Base-by-base conservation (phyloP, 768 basidiomycete genomes). In the Collybiopsis luxurians region DNA sequence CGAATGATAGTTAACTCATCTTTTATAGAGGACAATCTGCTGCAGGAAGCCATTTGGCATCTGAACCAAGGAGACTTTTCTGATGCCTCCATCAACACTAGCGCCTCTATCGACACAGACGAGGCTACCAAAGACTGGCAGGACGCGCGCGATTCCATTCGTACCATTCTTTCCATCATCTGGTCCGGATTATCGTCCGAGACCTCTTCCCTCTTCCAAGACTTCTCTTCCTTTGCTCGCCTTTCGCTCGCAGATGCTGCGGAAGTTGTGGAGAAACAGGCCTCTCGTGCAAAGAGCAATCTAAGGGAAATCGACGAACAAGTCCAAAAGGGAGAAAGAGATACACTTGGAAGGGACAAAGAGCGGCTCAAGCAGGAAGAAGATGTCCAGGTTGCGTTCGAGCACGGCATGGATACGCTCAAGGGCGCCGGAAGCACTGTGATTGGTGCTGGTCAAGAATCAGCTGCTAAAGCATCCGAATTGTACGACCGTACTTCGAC, bases 11-110 rank as follows among this genome's bases (percentile, higher is more conserved):
- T 38, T 30, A 38, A 27, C 59, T 50, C 62, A 57, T 26, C 2
- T 21, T 3, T 40, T 56, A 1, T 53, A 90, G 87, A 75, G 55
- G 88, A 89, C 59, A 79, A 87, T 57, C 56, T 84, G 44, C 64
- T 90, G 1, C 89, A 91, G 63, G 72, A 85, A 58, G 81, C 83
- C 4, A 68, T 89, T 36, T 89, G 82, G 80, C 83, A 88, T 61
- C 70, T 90, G 30, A 73, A 77, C 3, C 73, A 84, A 61, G 80
- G 79, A 23, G 83, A 89, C 57, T 55, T 83, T 34, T 65, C 72
- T 15, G 64, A 69, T 1, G 73, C 78, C 3, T 64, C 69, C 3
- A 65, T 79, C 28, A 64, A 69, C 4, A 34, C 34, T 31, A 19
- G 36, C 9, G 23, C 27, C 21, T 26, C 30, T 31, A 56, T 72